Conservation (phyloP, 805 yeast species). For the Zygosaccharomyces kombuchaensis region DNA sequence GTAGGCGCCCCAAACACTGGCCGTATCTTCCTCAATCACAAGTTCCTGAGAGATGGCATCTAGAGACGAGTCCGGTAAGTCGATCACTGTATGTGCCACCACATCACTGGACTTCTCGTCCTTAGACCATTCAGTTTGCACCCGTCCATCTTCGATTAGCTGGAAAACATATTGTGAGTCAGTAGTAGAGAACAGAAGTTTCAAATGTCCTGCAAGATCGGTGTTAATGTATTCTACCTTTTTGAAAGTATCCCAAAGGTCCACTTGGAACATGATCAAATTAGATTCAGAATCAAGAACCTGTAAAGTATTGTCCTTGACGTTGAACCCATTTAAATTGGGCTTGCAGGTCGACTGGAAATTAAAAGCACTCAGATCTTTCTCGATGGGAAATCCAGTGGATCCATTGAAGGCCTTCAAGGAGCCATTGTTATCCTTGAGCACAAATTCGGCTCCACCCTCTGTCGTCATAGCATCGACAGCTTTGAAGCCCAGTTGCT, state of each 20-base stretch:
- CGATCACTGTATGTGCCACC: constrained; percentile 31
- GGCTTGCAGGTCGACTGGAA: constrained; percentile 21
- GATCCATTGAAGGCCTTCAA: constrained; percentile 11
- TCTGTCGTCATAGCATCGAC: constrained; percentile 15
- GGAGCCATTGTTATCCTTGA: constrained; percentile 10
- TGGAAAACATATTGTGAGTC: constrained; percentile 18
- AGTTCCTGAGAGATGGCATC: constrained; percentile 21
- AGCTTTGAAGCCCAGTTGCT: constrained; percentile 20
- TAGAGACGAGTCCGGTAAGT: constrained; percentile 17
- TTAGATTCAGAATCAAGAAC: constrained; percentile 20
- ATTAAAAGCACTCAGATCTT: constrained; percentile 4
- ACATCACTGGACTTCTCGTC: constrained; percentile 43
- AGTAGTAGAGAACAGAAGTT: constrained; percentile 14
- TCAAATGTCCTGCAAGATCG: constrained; percentile 15
- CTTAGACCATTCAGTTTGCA: constrained; percentile 36
- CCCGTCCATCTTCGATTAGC: constrained; percentile 22
- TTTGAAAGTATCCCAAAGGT: constrained; percentile 17
- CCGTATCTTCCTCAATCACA: constrained; percentile 13
- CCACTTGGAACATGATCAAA: constrained; percentile 13
- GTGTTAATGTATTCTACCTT: constrained; percentile 19
- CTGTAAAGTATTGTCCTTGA: constrained; percentile 11
- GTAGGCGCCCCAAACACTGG: constrained; percentile 26
- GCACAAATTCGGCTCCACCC: constrained; percentile 10
- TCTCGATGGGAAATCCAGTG: constrained; percentile 21
- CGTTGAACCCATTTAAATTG: constrained; percentile 9